Evolutionary conservation across 805 yeast genomes (phyloP), one percentile per base, ranked within the genome.

Genomic region (Ogataea degrootiae): DNA sequence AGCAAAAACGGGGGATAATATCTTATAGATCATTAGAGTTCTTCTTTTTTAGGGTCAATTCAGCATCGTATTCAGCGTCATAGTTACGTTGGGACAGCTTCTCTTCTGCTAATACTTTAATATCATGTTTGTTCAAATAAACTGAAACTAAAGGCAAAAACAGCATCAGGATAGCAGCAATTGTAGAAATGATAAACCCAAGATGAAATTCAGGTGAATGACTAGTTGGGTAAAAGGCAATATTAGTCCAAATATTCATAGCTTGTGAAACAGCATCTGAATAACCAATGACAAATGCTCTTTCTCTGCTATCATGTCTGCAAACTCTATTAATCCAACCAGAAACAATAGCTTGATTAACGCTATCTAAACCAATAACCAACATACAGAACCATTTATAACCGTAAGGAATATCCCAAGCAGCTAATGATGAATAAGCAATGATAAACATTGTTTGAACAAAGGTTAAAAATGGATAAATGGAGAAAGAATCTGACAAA

Each of bases 221-320:
- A 11, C 55, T 56, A 0, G 76, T 71, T 8, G 76, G 75, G 51
- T 60, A 72, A 48, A 70, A 70, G 4, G 61, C 76, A 46, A 72
- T 70, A 48, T 70, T 72, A 12, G 76, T 72, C 72, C 76, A 73
- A 43, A 72, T 67, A 45, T 71, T 72, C 61, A 71, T 69, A 9
- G 74, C 73, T 46, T 72, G 74, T 8, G 76, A 72, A 19, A 60
- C 61, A 2, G 63, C 63, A 48, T 60, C 63, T 1, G 63, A 58
- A 45, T 52, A 60, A 14, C 62, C 87, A 42, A 82, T 65, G 1
- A 80, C 83, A 41, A 82, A 68, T 0, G 87, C 84, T 57, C 87
- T 70, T 56, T 79, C 84, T 65, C 82, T 80, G 23, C 78, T 60
- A 60, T 83, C 87, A 51, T 77, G 71, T 33, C 75, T 71, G 38